Base-by-base conservation (phyloP, 2,329 filamentous ascomycete genomes). In the Trichoderma cornu-damae region DNA sequence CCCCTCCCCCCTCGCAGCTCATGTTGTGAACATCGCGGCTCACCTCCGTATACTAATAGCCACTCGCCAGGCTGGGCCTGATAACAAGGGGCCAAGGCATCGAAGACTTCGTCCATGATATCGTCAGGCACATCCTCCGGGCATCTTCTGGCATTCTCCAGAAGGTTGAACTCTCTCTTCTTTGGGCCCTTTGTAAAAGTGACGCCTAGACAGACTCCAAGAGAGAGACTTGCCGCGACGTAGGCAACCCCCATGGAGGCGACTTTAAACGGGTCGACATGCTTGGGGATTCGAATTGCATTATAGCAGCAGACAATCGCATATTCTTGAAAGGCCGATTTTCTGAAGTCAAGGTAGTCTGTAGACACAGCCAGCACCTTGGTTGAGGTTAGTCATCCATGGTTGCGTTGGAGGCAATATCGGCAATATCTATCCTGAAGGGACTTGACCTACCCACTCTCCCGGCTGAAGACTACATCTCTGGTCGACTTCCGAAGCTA, bases 301-400 rank as follows among this genome's bases (percentile, higher is more conserved):
- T 58, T 58, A 24, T 58, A 58, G 16, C 49, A 58, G 16, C 50
- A 55, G 49, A 58, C 56, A 22, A 58, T 48, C 1, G 50, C 51
- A 22, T 54, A 55, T 47, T 58, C 50, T 20, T 58, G 49, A 30
- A 58, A 54, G 6, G 56, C 40, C 9, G 56, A 47, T 18, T 54
- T 58, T 26, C 49, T 54, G 26, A 54, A 26, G 26, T 58, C 56
- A 3, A 34, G 56, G 18, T 58, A 34, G n/a, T 58, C 56, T 7
- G 49, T 55, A 14, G 56, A 54, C 1, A 58, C 49, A n/a, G 56
- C 56, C 4, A 58, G 34, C 6, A 58, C 56, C 56, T 58, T 38
- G 30, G 1, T 4, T 20, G 38, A 32, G 18, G 18, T 47, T 8
- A 34, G 40, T 32, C 20, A 42, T 2, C 14, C 3, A 22, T 1